These are phyloP conservation scores for Neoarthrinium moseri DNA, from an alignment of 2,329 filamentous ascomycete genomes.

Conservation along the genomic window DNA sequence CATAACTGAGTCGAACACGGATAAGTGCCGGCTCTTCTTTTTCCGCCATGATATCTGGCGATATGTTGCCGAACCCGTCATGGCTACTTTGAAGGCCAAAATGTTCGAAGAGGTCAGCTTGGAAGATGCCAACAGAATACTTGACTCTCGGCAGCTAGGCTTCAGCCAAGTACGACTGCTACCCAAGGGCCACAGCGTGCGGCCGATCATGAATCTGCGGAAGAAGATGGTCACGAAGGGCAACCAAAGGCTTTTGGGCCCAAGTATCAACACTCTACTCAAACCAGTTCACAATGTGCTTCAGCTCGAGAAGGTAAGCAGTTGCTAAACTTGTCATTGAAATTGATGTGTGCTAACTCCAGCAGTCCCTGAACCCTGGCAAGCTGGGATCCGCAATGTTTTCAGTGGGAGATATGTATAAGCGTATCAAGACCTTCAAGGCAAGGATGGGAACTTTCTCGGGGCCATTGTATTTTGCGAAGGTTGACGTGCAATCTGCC, in stretches of 20 bases:
- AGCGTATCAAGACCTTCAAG: slow-evolving; percentile 70
- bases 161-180: slow-evolving; percentile 78
- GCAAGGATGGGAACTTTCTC: slow-evolving; percentile 36
- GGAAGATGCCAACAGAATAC: slow-evolving; percentile 52
- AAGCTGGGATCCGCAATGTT: slow-evolving; percentile 78
- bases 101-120: slow-evolving; percentile 79
- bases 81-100: slow-evolving; percentile 62
- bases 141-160: slow-evolving; percentile 66
- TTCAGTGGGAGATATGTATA: slow-evolving; percentile 78
- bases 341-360: slow-evolving; percentile 11
- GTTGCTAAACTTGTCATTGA: background rate
- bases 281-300: slow-evolving; percentile 74
- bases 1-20: slow-evolving; percentile 82
- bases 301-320: slow-evolving; percentile 70
- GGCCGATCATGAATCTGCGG: slow-evolving; percentile 85
- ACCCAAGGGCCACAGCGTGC: slow-evolving; percentile 73
- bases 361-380: slow-evolving; percentile 46
- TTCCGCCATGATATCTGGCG: slow-evolving; percentile 95
- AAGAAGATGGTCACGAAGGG: slow-evolving; percentile 54
- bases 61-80: slow-evolving; percentile 68
- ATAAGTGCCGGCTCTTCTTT: slow-evolving; percentile 83
- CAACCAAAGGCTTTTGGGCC: slow-evolving; percentile 34
- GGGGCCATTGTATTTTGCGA: slow-evolving; percentile 75
- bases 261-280: slow-evolving; percentile 55
- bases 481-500: slow-evolving; percentile 86